Base-by-base conservation (phyloP, 2,329 filamentous ascomycete genomes). In the Fusarium praegraminearum region DNA sequence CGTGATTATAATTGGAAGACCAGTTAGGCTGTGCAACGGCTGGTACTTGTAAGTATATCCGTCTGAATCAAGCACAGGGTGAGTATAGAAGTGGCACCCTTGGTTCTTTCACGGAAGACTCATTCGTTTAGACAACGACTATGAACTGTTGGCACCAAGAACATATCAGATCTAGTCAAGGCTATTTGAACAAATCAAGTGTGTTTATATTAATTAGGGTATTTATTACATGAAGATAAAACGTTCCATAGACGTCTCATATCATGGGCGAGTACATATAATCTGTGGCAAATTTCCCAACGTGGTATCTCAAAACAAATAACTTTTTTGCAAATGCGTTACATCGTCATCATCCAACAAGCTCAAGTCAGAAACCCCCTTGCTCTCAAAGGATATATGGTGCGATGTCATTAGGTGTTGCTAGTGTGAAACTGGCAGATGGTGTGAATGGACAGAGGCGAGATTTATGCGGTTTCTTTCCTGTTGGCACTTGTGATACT, bases 381-480 rank as follows among this genome's bases (percentile, higher is more conserved):
- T 55, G 30, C 52, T 51, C 52, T 47, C 43, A 41, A 32, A 45
- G 50, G 45, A 28, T 52, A 52, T 35, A 58, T 50, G 38, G 40
- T 45, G 35, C 43, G 44, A 65, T 33, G 46, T 41, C 38, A 24
- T 43, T 15, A 22, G n/a, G 55, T 16, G 22, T 24, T 43, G n/a
- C 41, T 24, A 40, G 26, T 36, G 41, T 62, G 44, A 35, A 49
- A 53, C 30, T 54, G 20, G 55, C 22, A 52, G n/a, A 41, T 44
- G 15, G 40, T 22, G 35, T 18, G 40, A 45, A 45, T 22, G 47
- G 33, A 40, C 24, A 6, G 15, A 12, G 13, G 11, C 20, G n/a
- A 32, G 20, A 20, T 15, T 64, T 66, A 75, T 6, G 58, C 73
- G 5, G 49, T 65, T 57, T 73, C 72, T 65, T 73, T 75, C 49